Evolutionary conservation across 148 eudicot species (phyloP).

Genomic region (Euryodendron excelsum): DNA sequence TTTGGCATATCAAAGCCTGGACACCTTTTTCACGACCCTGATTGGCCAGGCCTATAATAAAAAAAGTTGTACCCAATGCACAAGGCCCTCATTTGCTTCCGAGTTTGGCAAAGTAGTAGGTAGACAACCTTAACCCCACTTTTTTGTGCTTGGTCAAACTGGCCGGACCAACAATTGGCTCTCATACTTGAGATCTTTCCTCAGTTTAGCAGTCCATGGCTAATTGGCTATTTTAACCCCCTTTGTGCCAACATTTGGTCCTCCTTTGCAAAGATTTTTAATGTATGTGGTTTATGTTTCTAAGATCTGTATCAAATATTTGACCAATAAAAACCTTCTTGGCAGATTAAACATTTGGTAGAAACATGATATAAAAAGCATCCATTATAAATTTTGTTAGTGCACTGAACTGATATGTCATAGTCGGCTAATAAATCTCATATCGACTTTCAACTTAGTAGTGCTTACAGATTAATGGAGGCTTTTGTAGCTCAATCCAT

Average conservation of each 20-base stretch:
- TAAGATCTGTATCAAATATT: background rate
- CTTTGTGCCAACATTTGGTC: background rate
- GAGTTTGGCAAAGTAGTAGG: background rate
- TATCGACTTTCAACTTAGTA: background rate
- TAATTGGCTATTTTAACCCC: conserved; percentile 1
- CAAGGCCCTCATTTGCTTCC: background rate
- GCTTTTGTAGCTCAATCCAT: background rate
- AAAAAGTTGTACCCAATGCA: background rate
- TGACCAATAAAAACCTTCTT: background rate
- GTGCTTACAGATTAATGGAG: background rate
- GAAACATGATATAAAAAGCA: background rate
- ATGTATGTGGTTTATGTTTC: background rate
- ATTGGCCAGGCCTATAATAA: background rate
- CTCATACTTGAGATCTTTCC: background rate
- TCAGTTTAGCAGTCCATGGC: background rate
- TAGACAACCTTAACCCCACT: background rate
- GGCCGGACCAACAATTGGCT: background rate
- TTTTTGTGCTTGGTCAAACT: background rate
- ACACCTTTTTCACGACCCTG: background rate
- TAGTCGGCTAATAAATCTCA: background rate
- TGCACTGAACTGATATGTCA: background rate
- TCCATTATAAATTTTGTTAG: background rate
- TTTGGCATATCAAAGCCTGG: background rate
- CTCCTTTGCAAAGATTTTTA: background rate
- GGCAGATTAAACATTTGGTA: background rate